Evolutionary conservation across 768 basidiomycete species (phyloP), one percentile per base, ranked within the genome.

Genomic region (Boletus pseudo-olivaceus): DNA sequence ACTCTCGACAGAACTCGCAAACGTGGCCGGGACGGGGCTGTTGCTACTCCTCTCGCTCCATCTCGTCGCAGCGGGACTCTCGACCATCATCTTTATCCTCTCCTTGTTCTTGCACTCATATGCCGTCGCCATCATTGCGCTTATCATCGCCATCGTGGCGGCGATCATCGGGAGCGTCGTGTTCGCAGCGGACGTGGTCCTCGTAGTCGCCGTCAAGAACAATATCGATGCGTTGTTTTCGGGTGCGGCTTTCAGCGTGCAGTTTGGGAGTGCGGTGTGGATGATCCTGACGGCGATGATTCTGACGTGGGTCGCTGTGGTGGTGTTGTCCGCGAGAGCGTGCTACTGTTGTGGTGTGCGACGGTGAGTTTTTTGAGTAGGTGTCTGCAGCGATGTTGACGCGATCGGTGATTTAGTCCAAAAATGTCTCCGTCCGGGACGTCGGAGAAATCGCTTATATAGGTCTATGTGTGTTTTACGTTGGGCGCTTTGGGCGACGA

Each of bases 261-360:
- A 67, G 12, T 87, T 80, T 68, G 87, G 89, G n/a, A 82, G 84
- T 56, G 87, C 68, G 9, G 78, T 85, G 8, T 90, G 88, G 88
- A 80, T 91, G 81, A 77, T 82, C n/a, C 60, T 90, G 39, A 74
- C 63, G 5, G 83, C 80, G 15, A 69, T 81, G 49, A 57, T 81
- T 10, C 66, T 82, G 58, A 77, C 80, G 2, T 90, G 87, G 85
- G 41, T 79, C 3, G 80, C 81, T 0, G 78, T 88, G 34, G 64
- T 87, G 30, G 62, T 81, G n/a, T 72, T 89, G 44, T 82, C 83
- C 37, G 81, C 82, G 17, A 75, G 83, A 30, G 81, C 79, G 15
- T 90, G 86, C 62, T 78, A 81, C 52, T 88, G 87, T 56, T 84
- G 84, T 67, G 87, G 87, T 7, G 78, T 85, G n/a, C 67, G 77